Conservation (phyloP, 345 rosid species). For the Ricinus communis region DNA sequence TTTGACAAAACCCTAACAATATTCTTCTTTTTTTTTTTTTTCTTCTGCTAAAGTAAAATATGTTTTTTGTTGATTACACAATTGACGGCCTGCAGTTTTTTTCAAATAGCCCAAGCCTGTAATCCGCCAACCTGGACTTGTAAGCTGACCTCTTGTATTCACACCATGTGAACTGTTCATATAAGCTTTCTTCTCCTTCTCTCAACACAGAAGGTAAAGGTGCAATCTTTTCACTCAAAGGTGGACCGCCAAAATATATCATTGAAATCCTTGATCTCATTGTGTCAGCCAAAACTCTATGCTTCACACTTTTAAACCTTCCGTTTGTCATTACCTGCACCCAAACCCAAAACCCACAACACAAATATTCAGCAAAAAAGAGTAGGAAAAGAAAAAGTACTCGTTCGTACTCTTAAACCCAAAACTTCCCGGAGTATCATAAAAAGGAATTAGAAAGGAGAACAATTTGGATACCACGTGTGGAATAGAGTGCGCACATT, state of each 20-base stretch:
- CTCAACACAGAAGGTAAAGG: slow-evolving; percentile 52
- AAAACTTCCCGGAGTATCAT: background rate
- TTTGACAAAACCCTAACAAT: slow-evolving; percentile 23
- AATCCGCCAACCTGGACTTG: slow-evolving; percentile 71
- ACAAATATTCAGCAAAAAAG: background rate
- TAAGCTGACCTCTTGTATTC: slow-evolving; percentile 78
- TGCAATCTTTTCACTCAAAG: slow-evolving; percentile 54
- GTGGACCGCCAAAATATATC: slow-evolving; percentile 88
- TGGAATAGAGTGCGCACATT: too few species aligned
- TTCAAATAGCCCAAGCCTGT: slow-evolving; percentile 71
- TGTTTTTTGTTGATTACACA: slow-evolving; percentile 9
- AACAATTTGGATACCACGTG: background rate
- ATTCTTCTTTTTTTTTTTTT: background rate
- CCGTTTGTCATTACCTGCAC: slow-evolving; percentile 90
- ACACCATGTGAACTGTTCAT: slow-evolving; percentile 82
- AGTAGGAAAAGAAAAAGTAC: background rate
- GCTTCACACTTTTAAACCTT: slow-evolving; percentile 81
- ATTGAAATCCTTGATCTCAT: slow-evolving; percentile 70
- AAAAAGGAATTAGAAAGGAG: background rate
- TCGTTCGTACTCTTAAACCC: background rate
- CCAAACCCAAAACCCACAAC: background rate
- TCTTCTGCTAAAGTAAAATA: too few species aligned
- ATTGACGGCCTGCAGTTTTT: slow-evolving; percentile 28
- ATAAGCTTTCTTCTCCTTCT: slow-evolving; percentile 61
- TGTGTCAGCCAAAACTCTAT: slow-evolving; percentile 69